Evolutionary conservation across 352 stramenopile genomes (phyloP), one percentile per base, ranked within the genome.

Genomic region (Phytophthora chlamydospora): DNA sequence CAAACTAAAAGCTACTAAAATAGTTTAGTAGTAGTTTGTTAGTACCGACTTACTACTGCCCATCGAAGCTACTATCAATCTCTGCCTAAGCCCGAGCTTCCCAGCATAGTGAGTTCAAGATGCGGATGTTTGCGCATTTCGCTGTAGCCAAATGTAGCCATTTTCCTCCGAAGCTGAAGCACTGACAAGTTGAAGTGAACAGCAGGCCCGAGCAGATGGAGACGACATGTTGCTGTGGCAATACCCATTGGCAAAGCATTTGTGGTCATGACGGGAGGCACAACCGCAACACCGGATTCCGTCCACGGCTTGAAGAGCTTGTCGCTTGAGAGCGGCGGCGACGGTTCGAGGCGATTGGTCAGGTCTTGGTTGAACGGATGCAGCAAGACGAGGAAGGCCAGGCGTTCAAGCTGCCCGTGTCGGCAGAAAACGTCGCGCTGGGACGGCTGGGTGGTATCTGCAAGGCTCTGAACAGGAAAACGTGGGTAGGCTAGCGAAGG

Each of bases 401-500:
- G 46, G 14, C 39, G 3, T 66, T 77, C 29, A 64, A 45, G 6
- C 16, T 80, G 19, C 58, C 65, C 11, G 14, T 71, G n/a, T 16
- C 32, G 1, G 53, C 19, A 2, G 61, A 76, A n/a, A 62, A 51
- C n/a, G 39, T 78, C 2, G 69, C 71, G 1, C 19, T 66, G 4
- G 75, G 75, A 7, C 58, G 75, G 0, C 68, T 83, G 17, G 75
- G 75, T 3, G 43, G 42, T 29, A 73, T 83, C 59, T 76, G 73
- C 66, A 68, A 65, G 13, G 66, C 75, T 27, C 49, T 83, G 36
- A 53, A 71, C 10, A 62, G 21, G n/a, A 58, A 57, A 51, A 74
- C 54, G 65, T 80, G 51, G 6, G 62, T 60, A 41, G 31, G 24
- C 43, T 29, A 24, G 29, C 16, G 13, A n/a, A 10, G 9, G 10